phyloP scores from a whole-genome alignment of 1,284 basidiomycete species.

The Ganoderma sinense region DNA sequence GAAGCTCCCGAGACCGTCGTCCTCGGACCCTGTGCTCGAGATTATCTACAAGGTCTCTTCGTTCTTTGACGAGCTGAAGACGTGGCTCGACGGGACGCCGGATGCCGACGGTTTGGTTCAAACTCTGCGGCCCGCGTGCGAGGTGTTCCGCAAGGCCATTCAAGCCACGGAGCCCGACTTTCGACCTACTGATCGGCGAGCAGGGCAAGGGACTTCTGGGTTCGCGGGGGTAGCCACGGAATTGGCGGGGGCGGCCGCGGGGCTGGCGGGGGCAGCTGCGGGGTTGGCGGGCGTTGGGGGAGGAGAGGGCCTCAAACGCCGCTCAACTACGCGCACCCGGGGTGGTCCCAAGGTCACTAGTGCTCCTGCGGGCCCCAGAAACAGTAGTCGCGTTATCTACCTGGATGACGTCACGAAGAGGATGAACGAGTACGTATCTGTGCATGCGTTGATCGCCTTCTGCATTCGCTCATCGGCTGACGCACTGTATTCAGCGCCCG shows the following conservation, averaged over 20 bases:
- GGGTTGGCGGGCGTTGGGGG: background rate
- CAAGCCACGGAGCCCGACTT: conserved; percentile 60
- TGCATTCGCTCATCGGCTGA: background rate
- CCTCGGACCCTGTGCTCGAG: conserved; percentile 61
- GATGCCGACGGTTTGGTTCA: conserved; percentile 60
- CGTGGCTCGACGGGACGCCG: conserved; percentile 60
- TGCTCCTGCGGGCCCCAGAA: conserved; percentile 5
- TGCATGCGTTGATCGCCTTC: background rate
- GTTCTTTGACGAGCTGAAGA: conserved; percentile 54
- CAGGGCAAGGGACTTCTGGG: background rate
- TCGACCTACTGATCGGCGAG: conserved; percentile 38
- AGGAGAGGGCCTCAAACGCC: background rate
- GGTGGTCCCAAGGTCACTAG: background rate
- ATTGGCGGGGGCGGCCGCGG: background rate
- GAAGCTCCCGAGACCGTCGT: conserved; percentile 58
- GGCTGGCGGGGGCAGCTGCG: background rate
- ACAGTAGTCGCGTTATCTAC: conserved; percentile 47
- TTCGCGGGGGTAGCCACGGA: background rate
- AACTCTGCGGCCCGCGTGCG: conserved; percentile 55
- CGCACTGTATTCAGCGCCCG: conserved; percentile 53
- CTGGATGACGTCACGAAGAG: conserved; percentile 62
- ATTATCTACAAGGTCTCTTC: conserved; percentile 53
- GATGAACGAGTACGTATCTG: conserved; percentile 52
- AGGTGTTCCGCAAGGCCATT: conserved; percentile 55
- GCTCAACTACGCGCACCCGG: background rate